These are phyloP conservation scores for Fusarium armeniacum DNA, from an alignment of 2,329 filamentous ascomycete species.

Conservation along the genomic window DNA sequence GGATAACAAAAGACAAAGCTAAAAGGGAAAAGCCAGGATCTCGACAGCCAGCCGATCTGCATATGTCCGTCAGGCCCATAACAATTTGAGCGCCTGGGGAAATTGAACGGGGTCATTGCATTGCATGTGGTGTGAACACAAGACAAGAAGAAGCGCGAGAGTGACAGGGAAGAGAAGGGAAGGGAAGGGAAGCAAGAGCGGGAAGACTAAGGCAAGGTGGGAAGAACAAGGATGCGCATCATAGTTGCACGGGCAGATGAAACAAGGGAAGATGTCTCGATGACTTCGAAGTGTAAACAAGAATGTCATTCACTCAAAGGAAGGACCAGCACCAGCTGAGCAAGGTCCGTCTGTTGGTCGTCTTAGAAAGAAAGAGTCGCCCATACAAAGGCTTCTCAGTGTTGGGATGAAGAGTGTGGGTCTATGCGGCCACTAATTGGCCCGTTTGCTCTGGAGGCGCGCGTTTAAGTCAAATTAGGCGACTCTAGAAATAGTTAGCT, in stretches of 20 bases:
- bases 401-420: slow-evolving; percentile 42
- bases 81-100: slow-evolving; percentile 45
- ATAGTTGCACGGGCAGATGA: slow-evolving; percentile 37
- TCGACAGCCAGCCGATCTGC: slow-evolving; percentile 49
- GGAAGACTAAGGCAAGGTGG: slow-evolving; percentile 32
- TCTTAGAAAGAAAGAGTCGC: background rate
- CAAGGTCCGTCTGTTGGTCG: background rate
- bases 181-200: slow-evolving; percentile 23
- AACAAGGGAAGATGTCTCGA: slow-evolving; percentile 1
- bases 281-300: background rate
- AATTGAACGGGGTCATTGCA: slow-evolving; percentile 50
- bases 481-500: slow-evolving; percentile 38
- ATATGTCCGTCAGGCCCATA: slow-evolving; percentile 31
- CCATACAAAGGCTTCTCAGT: slow-evolving; percentile 27
- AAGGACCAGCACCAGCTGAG: background rate
- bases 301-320: background rate
- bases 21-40: slow-evolving; percentile 13
- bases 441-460: slow-evolving; percentile 39
- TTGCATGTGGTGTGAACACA: slow-evolving; percentile 43
- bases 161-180: slow-evolving; percentile 12
- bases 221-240: slow-evolving; percentile 39
- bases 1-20: slow-evolving; percentile 1
- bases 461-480: slow-evolving; percentile 48
- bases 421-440: slow-evolving; percentile 37
- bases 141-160: slow-evolving; percentile 26